These are phyloP conservation scores for Multifurca ochricompacta DNA, from an alignment of 768 basidiomycete genomes.

Conservation along the genomic window DNA sequence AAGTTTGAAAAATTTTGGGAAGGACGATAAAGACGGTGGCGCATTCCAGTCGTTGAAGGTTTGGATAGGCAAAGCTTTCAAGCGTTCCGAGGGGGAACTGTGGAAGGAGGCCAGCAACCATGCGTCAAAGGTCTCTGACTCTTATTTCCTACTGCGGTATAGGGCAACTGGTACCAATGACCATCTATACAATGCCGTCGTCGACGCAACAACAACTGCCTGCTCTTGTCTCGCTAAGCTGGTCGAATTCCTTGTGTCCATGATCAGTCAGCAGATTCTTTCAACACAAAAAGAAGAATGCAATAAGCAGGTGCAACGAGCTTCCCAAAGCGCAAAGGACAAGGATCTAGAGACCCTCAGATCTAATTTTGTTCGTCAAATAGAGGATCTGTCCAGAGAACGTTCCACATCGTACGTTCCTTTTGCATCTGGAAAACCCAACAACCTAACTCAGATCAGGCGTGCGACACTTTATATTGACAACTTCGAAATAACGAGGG, in stretches of 20 bases:
- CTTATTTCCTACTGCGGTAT: background rate
- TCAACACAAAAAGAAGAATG: no score
- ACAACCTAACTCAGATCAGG: no score
- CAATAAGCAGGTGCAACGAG: no score
- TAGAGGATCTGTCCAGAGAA: background rate
- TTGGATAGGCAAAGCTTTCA: background rate
- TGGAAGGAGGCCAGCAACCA: no score
- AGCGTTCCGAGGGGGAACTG: no score
- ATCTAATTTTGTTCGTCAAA: background rate
- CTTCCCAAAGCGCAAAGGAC: no score
- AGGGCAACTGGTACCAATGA: background rate
- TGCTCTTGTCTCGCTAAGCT: background rate
- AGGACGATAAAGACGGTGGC: background rate
- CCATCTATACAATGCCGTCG: background rate
- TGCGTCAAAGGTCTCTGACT: conserved; percentile 3
- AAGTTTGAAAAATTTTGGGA: background rate
- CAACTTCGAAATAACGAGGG: no score
- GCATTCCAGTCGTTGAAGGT: no score
- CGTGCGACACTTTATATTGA: no score
- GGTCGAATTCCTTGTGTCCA: background rate
- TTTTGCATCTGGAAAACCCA: background rate
- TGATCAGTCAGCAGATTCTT: no score
- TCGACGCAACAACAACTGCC: background rate
- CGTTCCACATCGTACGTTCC: no score
- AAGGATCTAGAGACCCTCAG: background rate